phyloP scores from a whole-genome alignment of 1,284 basidiomycete species.

The Gymnopus androsaceus region DNA sequence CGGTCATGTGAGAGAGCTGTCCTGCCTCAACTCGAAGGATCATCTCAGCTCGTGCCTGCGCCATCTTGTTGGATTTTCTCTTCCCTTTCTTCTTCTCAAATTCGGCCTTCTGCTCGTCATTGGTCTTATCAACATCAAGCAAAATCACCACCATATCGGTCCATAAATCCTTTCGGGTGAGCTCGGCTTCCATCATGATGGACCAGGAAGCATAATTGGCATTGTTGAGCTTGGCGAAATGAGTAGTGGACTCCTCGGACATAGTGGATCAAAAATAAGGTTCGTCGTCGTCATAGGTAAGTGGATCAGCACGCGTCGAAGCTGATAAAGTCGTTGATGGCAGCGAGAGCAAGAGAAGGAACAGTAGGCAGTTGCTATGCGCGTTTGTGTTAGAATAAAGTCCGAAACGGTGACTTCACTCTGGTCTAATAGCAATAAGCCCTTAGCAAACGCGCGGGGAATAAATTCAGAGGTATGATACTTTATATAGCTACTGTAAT shows the following conservation, averaged over 20 bases:
- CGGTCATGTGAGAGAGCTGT: neutral
- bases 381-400: too few relatives aligned
- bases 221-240: slow-evolving; percentile 24
- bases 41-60: slow-evolving; percentile 28
- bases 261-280: too few relatives aligned
- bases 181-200: slow-evolving; percentile 32
- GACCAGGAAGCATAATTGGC: slow-evolving; percentile 35
- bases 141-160: neutral
- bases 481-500: too few relatives aligned
- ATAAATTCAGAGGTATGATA: too few relatives aligned
- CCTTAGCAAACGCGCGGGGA: too few relatives aligned
- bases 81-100: neutral
- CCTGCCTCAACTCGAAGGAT: neutral
- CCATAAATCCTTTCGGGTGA: slow-evolving; percentile 28
- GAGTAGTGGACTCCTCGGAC: neutral
- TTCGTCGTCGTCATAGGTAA: too few relatives aligned
- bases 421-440: too few relatives aligned
- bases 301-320: too few relatives aligned
- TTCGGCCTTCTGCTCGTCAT: neutral
- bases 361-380: too few relatives aligned
- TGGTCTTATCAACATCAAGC: neutral
- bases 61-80: slow-evolving; percentile 22
- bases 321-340: too few relatives aligned
- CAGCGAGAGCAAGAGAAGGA: too few relatives aligned
- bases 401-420: too few relatives aligned